A percentile compares a stretch with the other conserved stretches of the same genome.
These are phyloP conservation scores for Colletotrichum navitas DNA, from an alignment of 2,329 filamentous ascomycete species.

Conservation along the genomic window DNA sequence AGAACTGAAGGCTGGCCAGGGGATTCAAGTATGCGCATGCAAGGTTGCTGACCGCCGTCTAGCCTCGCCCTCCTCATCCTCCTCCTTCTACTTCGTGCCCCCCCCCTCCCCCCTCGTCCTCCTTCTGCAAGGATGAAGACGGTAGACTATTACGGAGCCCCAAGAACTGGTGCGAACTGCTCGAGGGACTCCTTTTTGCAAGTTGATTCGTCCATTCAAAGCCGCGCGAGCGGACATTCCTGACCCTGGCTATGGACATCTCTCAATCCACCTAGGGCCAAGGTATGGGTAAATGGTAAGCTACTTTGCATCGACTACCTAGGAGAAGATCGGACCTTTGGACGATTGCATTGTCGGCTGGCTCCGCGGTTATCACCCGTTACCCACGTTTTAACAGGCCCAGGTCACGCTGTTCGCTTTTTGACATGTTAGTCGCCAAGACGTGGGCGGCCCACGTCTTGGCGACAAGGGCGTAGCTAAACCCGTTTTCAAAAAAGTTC, in stretches of 20 bases:
- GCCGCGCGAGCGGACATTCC: neutral
- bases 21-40: neutral
- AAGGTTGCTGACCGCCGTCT: neutral
- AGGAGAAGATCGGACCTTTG: no score
- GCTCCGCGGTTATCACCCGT: no score
- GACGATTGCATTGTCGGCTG: neutral
- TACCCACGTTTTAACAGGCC: no score
- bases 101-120: neutral
- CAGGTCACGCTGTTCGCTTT: no score
- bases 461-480: no score
- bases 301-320: neutral
- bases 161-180: neutral
- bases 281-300: constrained; percentile 1
- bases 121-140: neutral
- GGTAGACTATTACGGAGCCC: neutral
- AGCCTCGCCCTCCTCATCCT: neutral
- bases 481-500: neutral
- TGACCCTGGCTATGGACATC: constrained; percentile 11
- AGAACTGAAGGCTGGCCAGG: neutral
- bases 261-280: constrained; percentile 2
- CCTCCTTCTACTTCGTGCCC: neutral
- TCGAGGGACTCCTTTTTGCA: neutral
- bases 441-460: neutral
- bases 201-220: constrained; percentile 12
- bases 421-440: no score